Evolutionary conservation across 768 basidiomycete genomes (phyloP), one percentile per base, ranked within the genome.

Genomic region (Amanita rimosa): DNA sequence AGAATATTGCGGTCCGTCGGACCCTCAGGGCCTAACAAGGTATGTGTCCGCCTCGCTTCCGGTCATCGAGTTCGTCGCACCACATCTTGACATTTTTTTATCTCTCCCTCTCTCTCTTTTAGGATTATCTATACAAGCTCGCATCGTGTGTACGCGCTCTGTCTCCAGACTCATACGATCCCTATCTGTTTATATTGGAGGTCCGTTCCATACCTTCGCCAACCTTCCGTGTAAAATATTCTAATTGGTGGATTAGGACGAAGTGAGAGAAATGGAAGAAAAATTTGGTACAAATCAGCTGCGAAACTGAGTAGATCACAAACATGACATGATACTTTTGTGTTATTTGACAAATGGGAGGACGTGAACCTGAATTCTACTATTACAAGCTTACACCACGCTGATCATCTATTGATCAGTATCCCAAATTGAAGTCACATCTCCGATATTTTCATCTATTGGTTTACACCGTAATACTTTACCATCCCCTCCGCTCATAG

Each of bases 21-120:
- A 0, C 92, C 93, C 0, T 96, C 93, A 0, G 94, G 94, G 0
- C 76, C 69, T 2, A 98, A 98, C 69, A 94, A 92, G 71, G 92
- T 86, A 36, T 1, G 42, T 49, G 4, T 7, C 21, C 29, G 31
- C 31, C 31, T 31, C 31, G 29, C 29, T 31, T 11, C 10, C 11
- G 29, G 22, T 24, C 22, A 24, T 14, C n/a, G n/a, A n/a, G n/a
- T n/a, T n/a, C n/a, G n/a, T n/a, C n/a, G n/a, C n/a, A n/a, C n/a
- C n/a, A n/a, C n/a, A n/a, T n/a, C n/a, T n/a, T n/a, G n/a, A n/a
- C n/a, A n/a, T n/a, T n/a, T n/a, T n/a, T n/a, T n/a, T n/a, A n/a
- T n/a, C n/a, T n/a, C n/a, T n/a, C n/a, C n/a, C n/a, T n/a, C n/a
- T n/a, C 19, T 10, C 3, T 17, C 10, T 39, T 29, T 21, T n/a